phyloP scores from a whole-genome alignment of 2,329 filamentous ascomycete species.

The Davidsoniella virescens region DNA sequence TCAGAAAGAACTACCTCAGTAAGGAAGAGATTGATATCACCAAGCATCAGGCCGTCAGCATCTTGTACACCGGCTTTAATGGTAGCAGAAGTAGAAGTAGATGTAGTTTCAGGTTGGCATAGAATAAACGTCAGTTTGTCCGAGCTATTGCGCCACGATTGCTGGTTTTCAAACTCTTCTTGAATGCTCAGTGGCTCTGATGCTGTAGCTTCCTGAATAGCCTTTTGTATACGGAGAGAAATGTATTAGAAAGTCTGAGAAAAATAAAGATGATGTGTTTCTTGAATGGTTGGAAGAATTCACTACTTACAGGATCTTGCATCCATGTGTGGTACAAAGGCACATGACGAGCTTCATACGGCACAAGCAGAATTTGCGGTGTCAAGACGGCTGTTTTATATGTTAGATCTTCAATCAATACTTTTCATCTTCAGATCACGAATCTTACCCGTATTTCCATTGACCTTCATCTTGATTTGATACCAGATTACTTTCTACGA shows the following conservation, averaged over 20 bases:
- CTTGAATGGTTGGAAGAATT: not conserved
- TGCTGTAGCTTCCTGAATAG: slow-evolving; percentile 69
- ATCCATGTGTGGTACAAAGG: slow-evolving; percentile 79
- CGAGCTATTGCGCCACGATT: slow-evolving; percentile 61
- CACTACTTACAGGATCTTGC: slow-evolving; percentile 48
- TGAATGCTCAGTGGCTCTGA: slow-evolving; percentile 67
- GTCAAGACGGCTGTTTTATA: slow-evolving; percentile 45
- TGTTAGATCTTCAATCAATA: not conserved
- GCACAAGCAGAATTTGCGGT: slow-evolving; percentile 55
- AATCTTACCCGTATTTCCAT: slow-evolving; percentile 27
- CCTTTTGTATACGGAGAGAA: slow-evolving; percentile 24
- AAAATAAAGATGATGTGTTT: too few relatives aligned
- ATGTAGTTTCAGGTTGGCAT: slow-evolving; percentile 34
- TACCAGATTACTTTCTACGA: too few relatives aligned
- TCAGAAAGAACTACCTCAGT: slow-evolving; percentile 26
- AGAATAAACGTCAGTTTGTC: slow-evolving; percentile 92
- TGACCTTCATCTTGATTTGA: slow-evolving; percentile 26
- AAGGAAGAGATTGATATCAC: slow-evolving; percentile 72
- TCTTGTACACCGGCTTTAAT: slow-evolving; percentile 33
- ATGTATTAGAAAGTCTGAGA: not conserved
- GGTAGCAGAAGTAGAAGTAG: not conserved
- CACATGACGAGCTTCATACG: slow-evolving; percentile 72
- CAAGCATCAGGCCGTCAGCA: slow-evolving; percentile 41
- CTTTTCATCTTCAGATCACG: not conserved
- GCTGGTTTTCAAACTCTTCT: slow-evolving; percentile 82